Percentiles rank a stretch among this genome's conserved stretches.
These are phyloP conservation scores for Trichosporon faecale DNA, from an alignment of 1,284 basidiomycete genomes.

Conservation along the genomic window DNA sequence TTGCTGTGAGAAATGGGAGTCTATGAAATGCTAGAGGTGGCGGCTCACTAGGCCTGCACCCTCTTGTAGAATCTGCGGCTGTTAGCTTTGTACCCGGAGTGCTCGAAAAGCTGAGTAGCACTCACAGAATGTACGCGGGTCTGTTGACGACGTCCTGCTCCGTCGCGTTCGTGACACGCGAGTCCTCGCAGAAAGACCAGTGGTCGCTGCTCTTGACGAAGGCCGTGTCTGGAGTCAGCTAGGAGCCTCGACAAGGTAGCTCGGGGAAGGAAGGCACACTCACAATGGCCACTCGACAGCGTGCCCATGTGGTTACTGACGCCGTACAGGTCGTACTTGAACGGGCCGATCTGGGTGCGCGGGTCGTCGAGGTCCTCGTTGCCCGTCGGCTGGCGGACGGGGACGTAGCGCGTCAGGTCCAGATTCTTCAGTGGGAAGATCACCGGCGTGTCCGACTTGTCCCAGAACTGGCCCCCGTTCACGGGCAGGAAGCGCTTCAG, in stretches of 20 bases:
- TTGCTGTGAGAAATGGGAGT: neutral
- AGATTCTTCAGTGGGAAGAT: constrained; percentile 80
- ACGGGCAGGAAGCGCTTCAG: constrained; percentile 92
- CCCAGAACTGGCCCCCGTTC: constrained; percentile 74
- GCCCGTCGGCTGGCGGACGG: constrained; percentile 66
- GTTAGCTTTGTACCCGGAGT: constrained; percentile 1
- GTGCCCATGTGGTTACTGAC: constrained; percentile 92
- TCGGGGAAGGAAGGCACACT: constrained; percentile 54
- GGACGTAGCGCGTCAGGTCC: constrained; percentile 90
- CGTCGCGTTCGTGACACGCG: constrained; percentile 66
- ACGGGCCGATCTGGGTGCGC: constrained; percentile 74
- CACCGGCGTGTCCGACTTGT: constrained; percentile 87
- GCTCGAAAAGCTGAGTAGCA: neutral
- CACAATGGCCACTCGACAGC: constrained; percentile 86
- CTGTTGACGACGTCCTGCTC: constrained; percentile 72
- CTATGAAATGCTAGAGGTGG: neutral
- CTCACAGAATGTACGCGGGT: constrained; percentile 79
- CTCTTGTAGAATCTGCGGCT: constrained; percentile 47
- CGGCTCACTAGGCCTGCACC: constrained; percentile 27
- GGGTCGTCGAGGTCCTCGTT: constrained; percentile 62
- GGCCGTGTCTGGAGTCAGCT: constrained; percentile 65
- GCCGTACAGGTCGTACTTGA: constrained; percentile 80
- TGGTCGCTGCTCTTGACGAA: constrained; percentile 67
- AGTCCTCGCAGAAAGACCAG: constrained; percentile 87
- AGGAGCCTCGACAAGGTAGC: neutral